phyloP scores from a whole-genome alignment of 202 grass and related monocot species.

The Saccharum hybrid region DNA sequence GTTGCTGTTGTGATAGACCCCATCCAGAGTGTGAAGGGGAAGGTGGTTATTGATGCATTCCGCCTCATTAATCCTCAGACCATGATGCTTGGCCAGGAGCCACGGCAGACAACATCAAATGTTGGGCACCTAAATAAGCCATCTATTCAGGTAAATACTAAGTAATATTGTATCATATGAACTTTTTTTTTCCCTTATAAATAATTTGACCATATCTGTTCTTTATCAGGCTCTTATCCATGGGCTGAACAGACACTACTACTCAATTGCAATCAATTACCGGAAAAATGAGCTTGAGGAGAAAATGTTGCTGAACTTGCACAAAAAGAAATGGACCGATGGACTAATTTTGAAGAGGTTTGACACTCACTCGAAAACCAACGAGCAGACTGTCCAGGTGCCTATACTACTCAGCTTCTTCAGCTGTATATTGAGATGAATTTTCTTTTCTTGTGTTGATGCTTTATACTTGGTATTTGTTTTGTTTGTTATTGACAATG shows the following conservation, averaged over 20 bases:
- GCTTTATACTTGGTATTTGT: slow-evolving; percentile 16
- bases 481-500: background rate
- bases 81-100: slow-evolving; percentile 91
- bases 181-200: background rate
- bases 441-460: background rate
- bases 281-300: slow-evolving; percentile 95
- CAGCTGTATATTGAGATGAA: background rate
- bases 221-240: slow-evolving; percentile 76
- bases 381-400: slow-evolving; percentile 93
- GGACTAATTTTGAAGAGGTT: slow-evolving; percentile 75
- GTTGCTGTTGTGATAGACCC: slow-evolving; percentile 95
- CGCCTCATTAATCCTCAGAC: slow-evolving; percentile 82
- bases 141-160: slow-evolving; percentile 67
- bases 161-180: background rate
- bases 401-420: background rate
- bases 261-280: slow-evolving; percentile 96
- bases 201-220: slow-evolving; percentile 26
- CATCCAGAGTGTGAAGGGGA: slow-evolving; percentile 95
- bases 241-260: slow-evolving; percentile 85
- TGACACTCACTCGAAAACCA: slow-evolving; percentile 81
- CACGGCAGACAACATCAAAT: slow-evolving; percentile 89
- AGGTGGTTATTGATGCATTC: slow-evolving; percentile 98
- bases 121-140: slow-evolving; percentile 94
- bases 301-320: slow-evolving; percentile 89
- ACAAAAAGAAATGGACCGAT: slow-evolving; percentile 98